A percentile compares a stretch with the other conserved stretches of the same genome.
These are phyloP conservation scores for Arxiozyma telluris DNA, from an alignment of 1,139 yeast species.

Conservation along the genomic window DNA sequence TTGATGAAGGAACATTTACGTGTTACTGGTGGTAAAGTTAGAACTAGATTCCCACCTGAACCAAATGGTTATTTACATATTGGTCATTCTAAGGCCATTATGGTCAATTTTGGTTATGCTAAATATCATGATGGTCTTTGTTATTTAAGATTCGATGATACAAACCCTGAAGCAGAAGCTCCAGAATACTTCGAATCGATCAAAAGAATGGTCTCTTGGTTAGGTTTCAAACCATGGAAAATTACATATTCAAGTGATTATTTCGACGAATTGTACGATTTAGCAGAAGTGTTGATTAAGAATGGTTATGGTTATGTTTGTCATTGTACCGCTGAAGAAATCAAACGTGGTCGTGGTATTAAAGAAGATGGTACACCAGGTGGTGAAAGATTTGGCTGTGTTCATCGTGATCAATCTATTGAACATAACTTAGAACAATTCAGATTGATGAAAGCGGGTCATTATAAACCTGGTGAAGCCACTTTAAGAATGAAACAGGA, in stretches of 20 bases:
- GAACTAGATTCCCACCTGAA: slow-evolving; percentile 96
- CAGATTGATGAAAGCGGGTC: slow-evolving; percentile 85
- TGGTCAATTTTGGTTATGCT: slow-evolving; percentile 94
- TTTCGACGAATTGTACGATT: slow-evolving; percentile 75
- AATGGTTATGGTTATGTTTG: slow-evolving; percentile 79
- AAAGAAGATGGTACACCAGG: slow-evolving; percentile 88
- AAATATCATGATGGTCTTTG: slow-evolving; percentile 77
- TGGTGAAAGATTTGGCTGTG: slow-evolving; percentile 79
- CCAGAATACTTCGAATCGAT: slow-evolving; percentile 83
- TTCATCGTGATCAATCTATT: slow-evolving; percentile 57
- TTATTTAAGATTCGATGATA: slow-evolving; percentile 90
- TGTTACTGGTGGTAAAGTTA: slow-evolving; percentile 72
- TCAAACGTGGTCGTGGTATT: slow-evolving; percentile 82
- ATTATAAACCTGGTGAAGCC: slow-evolving; percentile 82
- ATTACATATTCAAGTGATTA: slow-evolving; percentile 94
- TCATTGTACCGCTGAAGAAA: slow-evolving; percentile 87
- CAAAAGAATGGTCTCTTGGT: slow-evolving; percentile 77
- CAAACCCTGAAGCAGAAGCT: slow-evolving; percentile 98
- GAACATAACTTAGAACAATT: slow-evolving; percentile 75
- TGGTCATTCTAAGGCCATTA: slow-evolving; percentile 96
- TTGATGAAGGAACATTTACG: slow-evolving; percentile 70
- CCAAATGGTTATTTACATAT: slow-evolving; percentile 95
- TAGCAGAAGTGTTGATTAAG: slow-evolving; percentile 73
- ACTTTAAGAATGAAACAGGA: slow-evolving; percentile 97
- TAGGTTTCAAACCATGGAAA: slow-evolving; percentile 88